Evolutionary conservation across 2,329 filamentous ascomycete genomes (phyloP).

Genomic region (Clathrospora elynae): DNA sequence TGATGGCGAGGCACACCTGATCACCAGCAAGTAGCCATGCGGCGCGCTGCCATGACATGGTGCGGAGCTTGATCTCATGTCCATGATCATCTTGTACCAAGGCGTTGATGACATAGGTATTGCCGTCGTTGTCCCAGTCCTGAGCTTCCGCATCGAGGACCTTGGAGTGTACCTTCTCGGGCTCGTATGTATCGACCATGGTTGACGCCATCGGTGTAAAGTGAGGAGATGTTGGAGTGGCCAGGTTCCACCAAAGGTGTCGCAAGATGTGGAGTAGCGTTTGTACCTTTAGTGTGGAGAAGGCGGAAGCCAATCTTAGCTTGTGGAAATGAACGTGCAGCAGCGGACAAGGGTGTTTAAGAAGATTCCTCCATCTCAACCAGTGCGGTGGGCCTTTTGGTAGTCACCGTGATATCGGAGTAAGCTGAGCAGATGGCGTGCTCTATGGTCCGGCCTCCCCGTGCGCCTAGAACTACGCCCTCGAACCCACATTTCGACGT

Average conservation of each 20-base stretch:
- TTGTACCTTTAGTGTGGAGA: too few relatives aligned
- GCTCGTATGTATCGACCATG: constrained; percentile 10
- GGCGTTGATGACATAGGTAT: constrained; percentile 19
- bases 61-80: constrained; percentile 59
- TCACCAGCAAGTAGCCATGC: constrained; percentile 88
- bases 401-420: too few relatives aligned
- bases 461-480: too few relatives aligned
- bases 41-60: constrained; percentile 64
- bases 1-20: constrained; percentile 89
- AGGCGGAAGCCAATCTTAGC: too few relatives aligned
- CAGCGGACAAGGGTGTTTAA: too few relatives aligned
- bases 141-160: constrained; percentile 16
- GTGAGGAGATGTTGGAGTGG: neutral
- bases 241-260: neutral
- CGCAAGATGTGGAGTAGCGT: constrained; percentile 1
- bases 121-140: constrained; percentile 19
- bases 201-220: too few relatives aligned
- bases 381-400: too few relatives aligned
- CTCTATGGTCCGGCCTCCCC: too few relatives aligned
- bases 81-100: constrained; percentile 46
- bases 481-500: neutral
- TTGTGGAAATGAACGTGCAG: too few relatives aligned
- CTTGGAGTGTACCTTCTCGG: constrained; percentile 12
- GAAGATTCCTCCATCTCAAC: too few relatives aligned
- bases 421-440: too few relatives aligned